Percentiles rank a stretch among this genome's conserved stretches.
Conservation (phyloP, 2,329 filamentous ascomycete species). For the Chrysoporthe puriensis region DNA sequence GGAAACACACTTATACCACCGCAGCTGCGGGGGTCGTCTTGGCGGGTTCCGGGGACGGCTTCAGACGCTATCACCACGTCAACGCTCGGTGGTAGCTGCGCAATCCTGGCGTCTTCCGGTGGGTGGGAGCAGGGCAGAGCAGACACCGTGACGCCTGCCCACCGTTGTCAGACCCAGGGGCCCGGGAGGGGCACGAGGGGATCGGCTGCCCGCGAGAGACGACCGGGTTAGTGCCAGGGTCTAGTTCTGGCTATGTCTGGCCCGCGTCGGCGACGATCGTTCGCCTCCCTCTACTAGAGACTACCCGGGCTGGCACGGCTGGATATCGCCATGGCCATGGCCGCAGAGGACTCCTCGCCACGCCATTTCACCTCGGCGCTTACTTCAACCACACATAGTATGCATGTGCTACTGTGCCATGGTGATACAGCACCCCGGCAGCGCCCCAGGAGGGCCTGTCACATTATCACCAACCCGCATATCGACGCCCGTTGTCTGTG, state of each 20-base stretch:
- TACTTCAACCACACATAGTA: neutral
- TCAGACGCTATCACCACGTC: neutral
- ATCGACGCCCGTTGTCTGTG: neutral
- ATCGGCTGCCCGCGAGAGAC: too few relatives aligned
- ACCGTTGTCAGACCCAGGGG: too few relatives aligned
- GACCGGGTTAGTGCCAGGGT: too few relatives aligned
- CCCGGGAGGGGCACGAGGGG: too few relatives aligned
- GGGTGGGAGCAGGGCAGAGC: too few relatives aligned
- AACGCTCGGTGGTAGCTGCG: neutral
- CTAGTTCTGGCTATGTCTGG: too few relatives aligned
- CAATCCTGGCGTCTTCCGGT: neutral
- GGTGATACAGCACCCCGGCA: neutral
- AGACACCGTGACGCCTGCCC: too few relatives aligned
- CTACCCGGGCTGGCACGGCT: too few relatives aligned
- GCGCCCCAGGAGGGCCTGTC: neutral
- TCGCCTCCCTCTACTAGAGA: too few relatives aligned
- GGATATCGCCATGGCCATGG: too few relatives aligned
- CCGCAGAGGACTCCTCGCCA: too few relatives aligned
- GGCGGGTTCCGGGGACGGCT: neutral
- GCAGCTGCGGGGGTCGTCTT: neutral
- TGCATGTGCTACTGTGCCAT: neutral
- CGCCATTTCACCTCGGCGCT: neutral
- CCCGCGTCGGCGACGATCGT: too few relatives aligned
- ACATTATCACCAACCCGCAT: constrained; percentile 3
- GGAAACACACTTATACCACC: neutral